A percentile compares a stretch with the other conserved stretches of the same genome.
phyloP scores from a whole-genome alignment of 768 basidiomycete genomes.

The Mycena venus region DNA sequence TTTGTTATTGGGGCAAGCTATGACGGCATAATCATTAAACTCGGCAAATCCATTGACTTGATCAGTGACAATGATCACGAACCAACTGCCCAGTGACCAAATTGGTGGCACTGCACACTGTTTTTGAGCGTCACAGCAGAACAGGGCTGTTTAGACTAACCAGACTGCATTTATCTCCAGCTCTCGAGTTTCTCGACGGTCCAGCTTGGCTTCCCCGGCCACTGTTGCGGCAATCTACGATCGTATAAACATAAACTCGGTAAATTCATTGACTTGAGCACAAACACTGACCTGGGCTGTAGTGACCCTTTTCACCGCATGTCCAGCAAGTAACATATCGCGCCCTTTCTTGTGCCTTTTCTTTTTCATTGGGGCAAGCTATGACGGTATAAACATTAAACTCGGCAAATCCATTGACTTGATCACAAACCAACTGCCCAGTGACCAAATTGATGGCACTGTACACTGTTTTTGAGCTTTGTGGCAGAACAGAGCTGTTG shows the following conservation, averaged over 20 bases:
- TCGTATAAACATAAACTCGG: no score
- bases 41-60: not conserved
- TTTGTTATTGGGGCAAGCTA: slow-evolving; percentile 1
- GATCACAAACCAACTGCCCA: slow-evolving; percentile 5
- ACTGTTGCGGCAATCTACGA: no score
- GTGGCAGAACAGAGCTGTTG: not conserved
- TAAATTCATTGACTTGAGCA: no score
- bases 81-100: slow-evolving; percentile 7
- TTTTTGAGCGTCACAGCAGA: slow-evolving; percentile 4
- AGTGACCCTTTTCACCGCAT: slow-evolving; percentile 8
- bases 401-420: not conserved
- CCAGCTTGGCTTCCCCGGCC: slow-evolving; percentile 7
- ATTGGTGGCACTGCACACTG: not conserved
- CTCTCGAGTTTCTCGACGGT: not conserved
- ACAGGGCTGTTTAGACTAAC: slow-evolving; percentile 4
- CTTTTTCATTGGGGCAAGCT: not conserved
- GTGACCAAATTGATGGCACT: slow-evolving; percentile 1
- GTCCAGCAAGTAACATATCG: slow-evolving; percentile 2
- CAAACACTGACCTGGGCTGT: no score
- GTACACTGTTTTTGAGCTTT: slow-evolving; percentile 2
- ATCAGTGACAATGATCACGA: no score
- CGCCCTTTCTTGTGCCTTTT: not conserved
- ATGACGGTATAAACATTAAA: slow-evolving; percentile 3
- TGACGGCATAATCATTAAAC: not conserved
- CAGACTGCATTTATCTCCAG: not conserved